phyloP scores from a whole-genome alignment of 2,329 filamentous ascomycete genomes.

The Xylaria sp. region DNA sequence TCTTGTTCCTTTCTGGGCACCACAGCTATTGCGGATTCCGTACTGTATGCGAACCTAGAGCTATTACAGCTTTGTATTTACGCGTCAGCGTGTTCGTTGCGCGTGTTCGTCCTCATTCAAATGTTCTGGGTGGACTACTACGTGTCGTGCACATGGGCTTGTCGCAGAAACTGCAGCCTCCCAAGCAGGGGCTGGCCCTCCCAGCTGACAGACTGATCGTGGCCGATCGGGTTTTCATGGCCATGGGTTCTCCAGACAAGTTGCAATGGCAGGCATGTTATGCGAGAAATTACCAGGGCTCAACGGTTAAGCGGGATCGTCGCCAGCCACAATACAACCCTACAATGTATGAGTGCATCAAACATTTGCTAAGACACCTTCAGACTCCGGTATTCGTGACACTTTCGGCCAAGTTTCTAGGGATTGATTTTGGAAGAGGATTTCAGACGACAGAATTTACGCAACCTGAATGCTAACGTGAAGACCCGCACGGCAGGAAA shows the following conservation, averaged over 20 bases:
- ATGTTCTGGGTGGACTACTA: constrained; percentile 29
- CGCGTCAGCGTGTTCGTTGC: constrained; percentile 18
- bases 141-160: constrained; percentile 38
- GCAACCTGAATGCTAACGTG: neutral
- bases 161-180: constrained; percentile 38
- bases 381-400: constrained; percentile 1
- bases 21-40: neutral
- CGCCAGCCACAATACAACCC: constrained; percentile 40
- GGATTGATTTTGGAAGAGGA: neutral
- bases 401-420: neutral
- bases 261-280: constrained; percentile 37
- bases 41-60: neutral
- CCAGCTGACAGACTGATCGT: constrained; percentile 32
- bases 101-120: constrained; percentile 24
- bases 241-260: constrained; percentile 36
- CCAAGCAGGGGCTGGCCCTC: constrained; percentile 32
- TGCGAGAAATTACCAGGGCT: constrained; percentile 38
- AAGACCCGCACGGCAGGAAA: neutral
- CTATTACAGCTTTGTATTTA: constrained; percentile 1
- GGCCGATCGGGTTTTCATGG: constrained; percentile 36
- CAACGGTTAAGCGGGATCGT: constrained; percentile 40
- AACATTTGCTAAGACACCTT: constrained; percentile 8
- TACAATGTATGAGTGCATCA: constrained; percentile 23
- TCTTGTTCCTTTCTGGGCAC: neutral
- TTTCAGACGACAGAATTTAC: neutral